phyloP scores from a whole-genome alignment of 108 stramenopile species.

The Fragilariopsis cylindrus region DNA sequence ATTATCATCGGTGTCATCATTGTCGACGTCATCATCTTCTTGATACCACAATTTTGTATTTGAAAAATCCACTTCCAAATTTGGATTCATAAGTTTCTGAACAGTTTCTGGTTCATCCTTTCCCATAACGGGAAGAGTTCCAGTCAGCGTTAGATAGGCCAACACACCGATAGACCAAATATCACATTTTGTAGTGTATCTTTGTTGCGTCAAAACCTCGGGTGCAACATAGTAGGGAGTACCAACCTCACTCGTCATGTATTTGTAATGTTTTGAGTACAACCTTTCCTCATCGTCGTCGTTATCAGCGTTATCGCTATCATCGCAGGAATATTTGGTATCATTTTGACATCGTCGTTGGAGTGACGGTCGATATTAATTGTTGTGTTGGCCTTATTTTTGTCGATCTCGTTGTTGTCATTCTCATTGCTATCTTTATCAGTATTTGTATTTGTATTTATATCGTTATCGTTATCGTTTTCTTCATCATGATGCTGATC shows the following conservation, averaged over 20 bases:
- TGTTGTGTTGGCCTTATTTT: not conserved
- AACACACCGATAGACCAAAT: constrained; percentile 89
- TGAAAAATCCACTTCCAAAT: constrained; percentile 25
- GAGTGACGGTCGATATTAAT: not conserved
- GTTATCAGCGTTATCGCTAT: not conserved
- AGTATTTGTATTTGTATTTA: not conserved
- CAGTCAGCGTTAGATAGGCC: constrained; percentile 57
- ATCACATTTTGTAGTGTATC: constrained; percentile 87
- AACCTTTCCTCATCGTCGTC: not conserved
- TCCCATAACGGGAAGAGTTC: constrained; percentile 67
- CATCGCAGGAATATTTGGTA: not conserved
- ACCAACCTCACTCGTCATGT: constrained; percentile 20
- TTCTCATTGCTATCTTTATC: not conserved
- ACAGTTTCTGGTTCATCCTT: constrained; percentile 23
- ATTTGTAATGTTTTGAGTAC: not conserved
- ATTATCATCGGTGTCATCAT: not conserved
- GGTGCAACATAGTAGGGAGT: constrained; percentile 82
- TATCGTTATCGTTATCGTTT: not conserved
- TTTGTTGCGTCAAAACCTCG: constrained; percentile 26
- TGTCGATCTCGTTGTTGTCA: not conserved
- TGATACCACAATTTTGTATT: not conserved
- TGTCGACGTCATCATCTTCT: not conserved
- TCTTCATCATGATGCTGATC: not conserved
- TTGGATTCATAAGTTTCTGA: constrained; percentile 9
- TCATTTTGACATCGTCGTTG: not conserved